Evolutionary conservation across 2,329 filamentous ascomycete genomes (phyloP).

Genomic region (Elsinoe perseae): DNA sequence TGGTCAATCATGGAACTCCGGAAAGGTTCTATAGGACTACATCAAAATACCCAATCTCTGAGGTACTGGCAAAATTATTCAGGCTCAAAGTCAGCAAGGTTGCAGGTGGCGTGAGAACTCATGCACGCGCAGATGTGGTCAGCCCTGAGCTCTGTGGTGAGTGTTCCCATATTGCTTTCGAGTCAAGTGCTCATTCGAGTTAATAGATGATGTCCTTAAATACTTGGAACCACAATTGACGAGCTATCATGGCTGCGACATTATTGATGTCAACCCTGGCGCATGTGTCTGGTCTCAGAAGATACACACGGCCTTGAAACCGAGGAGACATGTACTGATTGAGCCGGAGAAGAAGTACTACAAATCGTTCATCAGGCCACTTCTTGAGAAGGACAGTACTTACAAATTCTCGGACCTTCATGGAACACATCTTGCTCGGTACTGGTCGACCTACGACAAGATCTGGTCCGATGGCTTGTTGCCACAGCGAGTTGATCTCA

Average conservation of each 20-base stretch:
- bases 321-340: slow-evolving; percentile 74
- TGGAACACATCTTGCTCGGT: slow-evolving; percentile 21
- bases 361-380: slow-evolving; percentile 48
- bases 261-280: slow-evolving; percentile 82
- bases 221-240: slow-evolving; percentile 63
- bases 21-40: slow-evolving; percentile 1
- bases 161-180: background rate
- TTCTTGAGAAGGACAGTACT: slow-evolving; percentile 34
- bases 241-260: slow-evolving; percentile 67
- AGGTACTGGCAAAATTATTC: slow-evolving; percentile 5
- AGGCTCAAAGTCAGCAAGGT: background rate
- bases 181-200: background rate
- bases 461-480: slow-evolving; percentile 47
- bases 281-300: slow-evolving; percentile 69
- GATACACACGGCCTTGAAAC: slow-evolving; percentile 65
- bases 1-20: background rate
- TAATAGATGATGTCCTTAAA: slow-evolving; percentile 57
- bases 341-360: slow-evolving; percentile 60
- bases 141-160: slow-evolving; percentile 40
- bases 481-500: slow-evolving; percentile 46
- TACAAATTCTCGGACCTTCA: slow-evolving; percentile 40
- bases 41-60: slow-evolving; percentile 13
- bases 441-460: slow-evolving; percentile 38
- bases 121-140: slow-evolving; percentile 29
- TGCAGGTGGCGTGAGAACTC: background rate